A percentile compares a stretch with the other conserved stretches of the same genome.
Conservation (phyloP, 495 filamentous ascomycete genomes). For the Articulospora tetracladia region DNA sequence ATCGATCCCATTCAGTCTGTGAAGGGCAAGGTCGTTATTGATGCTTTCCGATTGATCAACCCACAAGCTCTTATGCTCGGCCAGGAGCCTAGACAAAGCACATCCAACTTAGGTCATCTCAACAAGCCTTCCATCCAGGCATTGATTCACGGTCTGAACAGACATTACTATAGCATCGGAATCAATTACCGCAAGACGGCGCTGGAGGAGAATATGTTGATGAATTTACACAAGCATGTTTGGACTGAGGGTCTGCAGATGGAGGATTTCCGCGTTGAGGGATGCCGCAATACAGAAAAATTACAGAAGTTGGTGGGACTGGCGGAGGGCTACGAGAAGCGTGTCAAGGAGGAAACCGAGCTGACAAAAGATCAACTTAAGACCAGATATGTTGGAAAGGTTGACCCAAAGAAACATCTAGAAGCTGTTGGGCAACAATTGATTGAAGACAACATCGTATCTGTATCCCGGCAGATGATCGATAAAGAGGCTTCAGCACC, state of each 20-base stretch:
- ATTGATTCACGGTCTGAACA: conserved; percentile 96
- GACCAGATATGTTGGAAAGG: conserved; percentile 97
- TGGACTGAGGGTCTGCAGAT: conserved; percentile 98
- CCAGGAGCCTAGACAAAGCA: conserved; percentile 97
- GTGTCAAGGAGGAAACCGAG: conserved; percentile 97
- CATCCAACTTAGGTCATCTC: conserved; percentile 93
- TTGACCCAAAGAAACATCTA: conserved; percentile 98
- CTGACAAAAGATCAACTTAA: conserved; percentile 96
- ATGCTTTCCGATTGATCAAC: conserved; percentile 98
- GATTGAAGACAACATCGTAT: conserved; percentile 98
- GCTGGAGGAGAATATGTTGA: conserved; percentile 98
- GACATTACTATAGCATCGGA: conserved; percentile 98
- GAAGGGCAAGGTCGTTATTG: conserved; percentile 98
- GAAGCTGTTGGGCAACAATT: conserved; percentile 93
- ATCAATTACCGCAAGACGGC: conserved; percentile 98
- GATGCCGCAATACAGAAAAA: conserved; percentile 74
- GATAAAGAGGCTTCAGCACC: conserved; percentile 87
- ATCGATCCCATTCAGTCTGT: conserved; percentile 98
- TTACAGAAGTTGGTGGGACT: conserved; percentile 83
- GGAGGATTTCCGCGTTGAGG: conserved; percentile 90
- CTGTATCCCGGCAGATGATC: conserved; percentile 95
- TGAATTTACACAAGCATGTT: conserved; percentile 99
- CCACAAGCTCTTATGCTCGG: conserved; percentile 98
- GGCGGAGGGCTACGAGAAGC: conserved; percentile 95
- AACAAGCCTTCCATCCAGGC: conserved; percentile 99